phyloP scores from a whole-genome alignment of 208 protist genomes.

The Borovskyia barvae region DNA sequence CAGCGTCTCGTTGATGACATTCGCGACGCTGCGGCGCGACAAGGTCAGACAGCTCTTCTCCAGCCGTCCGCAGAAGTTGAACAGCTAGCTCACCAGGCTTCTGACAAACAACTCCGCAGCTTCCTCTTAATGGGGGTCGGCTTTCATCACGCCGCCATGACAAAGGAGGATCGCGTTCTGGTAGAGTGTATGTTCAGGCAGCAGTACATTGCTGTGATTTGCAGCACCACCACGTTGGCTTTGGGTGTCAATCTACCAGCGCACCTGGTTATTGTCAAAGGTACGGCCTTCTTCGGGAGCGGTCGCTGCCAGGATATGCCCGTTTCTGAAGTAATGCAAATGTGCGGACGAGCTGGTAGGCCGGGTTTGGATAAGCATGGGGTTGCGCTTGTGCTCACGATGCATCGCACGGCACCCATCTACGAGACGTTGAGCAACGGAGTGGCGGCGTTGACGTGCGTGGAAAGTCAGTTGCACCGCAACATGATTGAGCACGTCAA shows the following conservation, averaged over 20 bases:
- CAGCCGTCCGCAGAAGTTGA: constrained; percentile 38
- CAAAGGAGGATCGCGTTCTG: constrained; percentile 56
- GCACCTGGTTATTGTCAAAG: constrained; percentile 94
- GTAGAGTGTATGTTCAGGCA: constrained; percentile 89
- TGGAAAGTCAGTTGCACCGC: constrained; percentile 82
- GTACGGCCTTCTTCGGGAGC: constrained; percentile 98
- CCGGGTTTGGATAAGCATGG: constrained; percentile 84
- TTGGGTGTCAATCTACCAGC: constrained; percentile 94
- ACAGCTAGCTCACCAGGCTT: constrained; percentile 24
- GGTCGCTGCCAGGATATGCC: constrained; percentile 92
- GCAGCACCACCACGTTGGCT: constrained; percentile 92
- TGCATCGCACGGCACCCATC: constrained; percentile 34
- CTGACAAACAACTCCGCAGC: constrained; percentile 72
- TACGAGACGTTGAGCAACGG: constrained; percentile 67
- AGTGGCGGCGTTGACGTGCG: constrained; percentile 20
- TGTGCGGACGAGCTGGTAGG: constrained; percentile 94
- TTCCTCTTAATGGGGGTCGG: constrained; percentile 74
- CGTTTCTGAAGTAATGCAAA: constrained; percentile 98
- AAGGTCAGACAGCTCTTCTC: constrained; percentile 27
- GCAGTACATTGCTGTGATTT: constrained; percentile 83
- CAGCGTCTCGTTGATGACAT: constrained; percentile 59
- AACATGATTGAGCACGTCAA: constrained; percentile 94
- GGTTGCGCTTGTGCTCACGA: constrained; percentile 90
- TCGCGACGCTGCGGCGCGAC: constrained; percentile 30
- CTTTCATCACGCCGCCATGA: constrained; percentile 89